A percentile compares a stretch with the other conserved stretches of the same genome.
Evolutionary conservation across 306 rosid genomes (phyloP).

Genomic region (Trifolium repens): DNA sequence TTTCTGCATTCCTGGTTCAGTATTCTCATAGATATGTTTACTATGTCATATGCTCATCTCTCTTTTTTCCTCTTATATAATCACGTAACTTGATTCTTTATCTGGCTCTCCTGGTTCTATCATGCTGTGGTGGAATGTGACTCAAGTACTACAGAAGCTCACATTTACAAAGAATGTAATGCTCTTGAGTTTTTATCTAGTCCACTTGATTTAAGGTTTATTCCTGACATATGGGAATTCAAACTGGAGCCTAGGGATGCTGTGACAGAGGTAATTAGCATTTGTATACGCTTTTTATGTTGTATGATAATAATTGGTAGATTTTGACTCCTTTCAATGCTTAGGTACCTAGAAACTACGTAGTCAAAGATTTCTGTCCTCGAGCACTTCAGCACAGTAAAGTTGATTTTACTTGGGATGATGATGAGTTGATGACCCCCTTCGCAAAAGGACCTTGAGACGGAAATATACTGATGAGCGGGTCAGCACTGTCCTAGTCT

Average conservation of each 20-base stretch:
- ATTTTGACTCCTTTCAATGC: neutral
- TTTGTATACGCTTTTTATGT: neutral
- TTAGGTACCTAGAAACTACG: neutral
- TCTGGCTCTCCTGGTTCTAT: neutral
- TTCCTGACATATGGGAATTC: neutral
- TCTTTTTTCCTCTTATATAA: neutral
- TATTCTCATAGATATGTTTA: no score
- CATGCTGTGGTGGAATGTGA: neutral
- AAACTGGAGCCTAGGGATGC: neutral
- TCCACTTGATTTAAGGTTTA: neutral
- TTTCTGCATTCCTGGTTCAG: no score
- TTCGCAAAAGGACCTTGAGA: neutral
- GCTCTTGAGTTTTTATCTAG: neutral
- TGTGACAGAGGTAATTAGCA: neutral
- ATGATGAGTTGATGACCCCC: neutral
- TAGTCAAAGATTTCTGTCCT: neutral
- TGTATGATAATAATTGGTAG: neutral
- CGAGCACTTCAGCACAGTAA: neutral
- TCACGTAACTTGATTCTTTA: neutral
- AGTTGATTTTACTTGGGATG: neutral
- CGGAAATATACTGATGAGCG: neutral
- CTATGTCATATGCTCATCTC: no score
- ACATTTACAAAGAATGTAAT: neutral
- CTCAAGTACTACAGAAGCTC: neutral
- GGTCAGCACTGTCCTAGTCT: neutral